phyloP scores from a whole-genome alignment of 1,139 yeast genomes.

The Candida gigantensis region DNA sequence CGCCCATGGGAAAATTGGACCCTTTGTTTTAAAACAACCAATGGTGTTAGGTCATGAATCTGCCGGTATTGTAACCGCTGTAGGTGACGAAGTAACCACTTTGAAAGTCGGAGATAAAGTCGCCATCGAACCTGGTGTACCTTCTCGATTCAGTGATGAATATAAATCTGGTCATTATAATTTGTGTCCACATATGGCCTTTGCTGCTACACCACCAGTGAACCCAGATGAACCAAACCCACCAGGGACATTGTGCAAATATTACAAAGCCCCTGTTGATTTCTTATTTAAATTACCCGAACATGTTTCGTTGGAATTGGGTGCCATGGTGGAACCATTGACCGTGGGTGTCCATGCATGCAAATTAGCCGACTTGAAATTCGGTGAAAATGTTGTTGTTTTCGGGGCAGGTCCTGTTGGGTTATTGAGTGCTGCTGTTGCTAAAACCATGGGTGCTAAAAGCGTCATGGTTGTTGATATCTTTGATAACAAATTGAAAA shows the following conservation, averaged over 20 bases:
- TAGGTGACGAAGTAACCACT: slow-evolving; percentile 60
- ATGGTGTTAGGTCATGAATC: slow-evolving; percentile 81
- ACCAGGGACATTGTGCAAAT: slow-evolving; percentile 73
- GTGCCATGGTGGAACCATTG: slow-evolving; percentile 87
- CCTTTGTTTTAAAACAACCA: slow-evolving; percentile 60
- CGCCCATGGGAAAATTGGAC: slow-evolving; percentile 77
- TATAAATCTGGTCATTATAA: slow-evolving; percentile 79
- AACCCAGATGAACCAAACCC: slow-evolving; percentile 44
- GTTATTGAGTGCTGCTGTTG: slow-evolving; percentile 73
- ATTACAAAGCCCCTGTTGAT: slow-evolving; percentile 78
- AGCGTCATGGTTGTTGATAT: slow-evolving; percentile 67
- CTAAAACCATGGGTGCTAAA: slow-evolving; percentile 80
- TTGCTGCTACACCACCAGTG: slow-evolving; percentile 78
- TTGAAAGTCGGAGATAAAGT: slow-evolving; percentile 77
- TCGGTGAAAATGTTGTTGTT: slow-evolving; percentile 75
- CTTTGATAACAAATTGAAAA: slow-evolving; percentile 55
- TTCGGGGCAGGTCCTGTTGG: slow-evolving; percentile 98
- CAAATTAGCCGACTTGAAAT: slow-evolving; percentile 62
- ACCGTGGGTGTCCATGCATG: slow-evolving; percentile 85
- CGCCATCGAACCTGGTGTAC: slow-evolving; percentile 75
- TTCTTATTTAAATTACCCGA: slow-evolving; percentile 80
- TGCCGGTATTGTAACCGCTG: slow-evolving; percentile 67
- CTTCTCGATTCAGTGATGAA: slow-evolving; percentile 72
- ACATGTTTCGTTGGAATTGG: slow-evolving; percentile 75
- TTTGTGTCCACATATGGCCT: slow-evolving; percentile 78